These are phyloP conservation scores for Pelargonium australe DNA, from an alignment of 441 rosid species.

Conservation along the genomic window DNA sequence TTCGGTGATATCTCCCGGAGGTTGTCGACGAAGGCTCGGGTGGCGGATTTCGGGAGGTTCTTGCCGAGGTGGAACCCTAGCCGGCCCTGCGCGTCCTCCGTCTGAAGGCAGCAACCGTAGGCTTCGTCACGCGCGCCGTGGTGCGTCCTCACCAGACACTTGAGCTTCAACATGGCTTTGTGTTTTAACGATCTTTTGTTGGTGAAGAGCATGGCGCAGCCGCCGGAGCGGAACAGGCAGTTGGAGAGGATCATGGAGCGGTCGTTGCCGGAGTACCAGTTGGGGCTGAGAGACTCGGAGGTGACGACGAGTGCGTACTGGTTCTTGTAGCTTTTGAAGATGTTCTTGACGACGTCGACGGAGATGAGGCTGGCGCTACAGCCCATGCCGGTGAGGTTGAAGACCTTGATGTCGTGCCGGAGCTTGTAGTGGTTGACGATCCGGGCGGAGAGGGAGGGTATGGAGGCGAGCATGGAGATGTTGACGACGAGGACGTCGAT, in stretches of 20 bases:
- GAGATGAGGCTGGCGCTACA: slow-evolving; percentile 26
- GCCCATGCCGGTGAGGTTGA: slow-evolving; percentile 24
- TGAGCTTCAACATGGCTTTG: slow-evolving; percentile 19
- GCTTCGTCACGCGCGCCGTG: slow-evolving; percentile 23
- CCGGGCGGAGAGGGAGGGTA: slow-evolving; percentile 18
- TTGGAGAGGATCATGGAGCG: slow-evolving; percentile 25
- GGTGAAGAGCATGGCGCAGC: slow-evolving; percentile 19
- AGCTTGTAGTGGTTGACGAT: slow-evolving; percentile 3
- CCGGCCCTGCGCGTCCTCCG: slow-evolving; percentile 15
- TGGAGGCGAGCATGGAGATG: slow-evolving; percentile 15
- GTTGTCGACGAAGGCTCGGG: slow-evolving; percentile 20
- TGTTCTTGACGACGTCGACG: slow-evolving; percentile 15
- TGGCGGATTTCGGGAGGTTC: slow-evolving; percentile 22
- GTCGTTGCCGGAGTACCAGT: slow-evolving; percentile 22
- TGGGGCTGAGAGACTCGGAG: slow-evolving; percentile 20
- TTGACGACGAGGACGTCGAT: slow-evolving; percentile 22
- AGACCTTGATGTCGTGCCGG: slow-evolving; percentile 19
- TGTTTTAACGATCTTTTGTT: slow-evolving; percentile 11
- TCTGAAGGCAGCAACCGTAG: slow-evolving; percentile 15
- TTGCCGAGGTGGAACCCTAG: slow-evolving; percentile 20
- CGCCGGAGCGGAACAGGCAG: slow-evolving; percentile 21
- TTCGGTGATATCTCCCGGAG: slow-evolving; percentile 19
- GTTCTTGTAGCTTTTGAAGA: slow-evolving; percentile 20
- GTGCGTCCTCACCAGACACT: slow-evolving; percentile 22
- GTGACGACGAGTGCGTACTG: slow-evolving; percentile 17